A percentile compares a stretch with the other conserved stretches of the same genome.
Conservation (phyloP, 805 yeast genomes). For the Candida sithepensis region DNA sequence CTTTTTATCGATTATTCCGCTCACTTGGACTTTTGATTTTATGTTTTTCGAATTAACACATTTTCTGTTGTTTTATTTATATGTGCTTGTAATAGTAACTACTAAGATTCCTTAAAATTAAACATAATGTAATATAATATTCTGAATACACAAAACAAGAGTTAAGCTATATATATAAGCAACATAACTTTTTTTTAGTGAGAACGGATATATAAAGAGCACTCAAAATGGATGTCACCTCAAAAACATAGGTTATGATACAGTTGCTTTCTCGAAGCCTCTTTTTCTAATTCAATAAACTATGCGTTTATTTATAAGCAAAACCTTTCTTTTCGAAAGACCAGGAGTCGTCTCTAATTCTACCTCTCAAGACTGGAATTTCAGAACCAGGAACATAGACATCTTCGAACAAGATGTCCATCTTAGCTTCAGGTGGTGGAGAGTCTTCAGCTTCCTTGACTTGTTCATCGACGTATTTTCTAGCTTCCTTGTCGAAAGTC, state of each 20-base stretch:
- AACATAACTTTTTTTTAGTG: background rate
- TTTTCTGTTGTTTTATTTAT: too few relatives aligned
- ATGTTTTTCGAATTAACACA: too few relatives aligned
- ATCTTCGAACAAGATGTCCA: constrained; percentile 93
- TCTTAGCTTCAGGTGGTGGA: constrained; percentile 92
- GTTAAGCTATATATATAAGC: background rate
- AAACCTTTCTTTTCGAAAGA: constrained; percentile 37
- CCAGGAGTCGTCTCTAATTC: constrained; percentile 96
- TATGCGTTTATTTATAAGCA: constrained; percentile 32
- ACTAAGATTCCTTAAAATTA: too few relatives aligned
- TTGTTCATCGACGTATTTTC: constrained; percentile 93
- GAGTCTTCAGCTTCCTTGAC: constrained; percentile 90
- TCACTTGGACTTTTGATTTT: too few relatives aligned
- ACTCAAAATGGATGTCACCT: too few relatives aligned
- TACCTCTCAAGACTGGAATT: constrained; percentile 89
- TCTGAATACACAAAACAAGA: background rate
- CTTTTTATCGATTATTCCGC: background rate
- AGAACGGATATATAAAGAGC: too few relatives aligned
- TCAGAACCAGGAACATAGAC: constrained; percentile 95
- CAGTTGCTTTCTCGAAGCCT: background rate
- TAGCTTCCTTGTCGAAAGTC: constrained; percentile 91
- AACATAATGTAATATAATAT: background rate
- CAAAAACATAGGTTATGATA: background rate
- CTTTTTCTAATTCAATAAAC: background rate
- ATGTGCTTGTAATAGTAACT: too few relatives aligned